These are phyloP conservation scores for Irpex lacteus DNA, from an alignment of 1,284 basidiomycete species.

Conservation along the genomic window DNA sequence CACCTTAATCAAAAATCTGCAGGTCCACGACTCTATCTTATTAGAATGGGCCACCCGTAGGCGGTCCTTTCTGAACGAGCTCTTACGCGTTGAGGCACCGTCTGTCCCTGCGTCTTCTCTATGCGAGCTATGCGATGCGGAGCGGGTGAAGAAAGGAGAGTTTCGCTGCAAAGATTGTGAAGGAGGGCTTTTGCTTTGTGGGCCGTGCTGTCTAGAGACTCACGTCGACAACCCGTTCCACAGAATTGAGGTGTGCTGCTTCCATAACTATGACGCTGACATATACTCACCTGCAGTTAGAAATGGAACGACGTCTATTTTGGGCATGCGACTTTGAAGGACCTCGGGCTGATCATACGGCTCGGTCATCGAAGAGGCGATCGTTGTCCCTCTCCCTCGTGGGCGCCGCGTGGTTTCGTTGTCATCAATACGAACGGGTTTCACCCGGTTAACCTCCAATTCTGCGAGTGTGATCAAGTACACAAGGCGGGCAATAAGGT, in stretches of 20 bases:
- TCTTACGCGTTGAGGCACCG: no score
- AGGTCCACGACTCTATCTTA: no score
- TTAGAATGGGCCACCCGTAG: no score
- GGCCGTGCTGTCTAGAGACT: neutral
- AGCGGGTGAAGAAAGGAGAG: no score
- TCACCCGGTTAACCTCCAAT: slow-evolving; percentile 6
- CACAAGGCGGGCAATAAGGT: neutral
- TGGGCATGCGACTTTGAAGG: neutral
- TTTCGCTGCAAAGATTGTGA: slow-evolving; percentile 5
- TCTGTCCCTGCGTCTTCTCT: no score
- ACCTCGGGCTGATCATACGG: slow-evolving; percentile 2
- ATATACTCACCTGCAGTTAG: neutral
- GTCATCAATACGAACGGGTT: slow-evolving; percentile 12
- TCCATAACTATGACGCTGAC: neutral
- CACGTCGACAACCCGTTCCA: neutral
- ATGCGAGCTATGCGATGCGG: no score
- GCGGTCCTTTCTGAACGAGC: no score
- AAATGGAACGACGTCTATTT: slow-evolving; percentile 3
- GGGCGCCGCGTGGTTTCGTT: slow-evolving; percentile 1
- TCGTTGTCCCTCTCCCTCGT: neutral
- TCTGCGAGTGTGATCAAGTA: slow-evolving; percentile 7
- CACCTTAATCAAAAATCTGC: no score
- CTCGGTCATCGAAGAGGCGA: slow-evolving; percentile 1
- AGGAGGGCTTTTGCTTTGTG: neutral
- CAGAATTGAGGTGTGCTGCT: neutral